Base-by-base conservation (phyloP, 257 asterid species). In the Misopates orontium region DNA sequence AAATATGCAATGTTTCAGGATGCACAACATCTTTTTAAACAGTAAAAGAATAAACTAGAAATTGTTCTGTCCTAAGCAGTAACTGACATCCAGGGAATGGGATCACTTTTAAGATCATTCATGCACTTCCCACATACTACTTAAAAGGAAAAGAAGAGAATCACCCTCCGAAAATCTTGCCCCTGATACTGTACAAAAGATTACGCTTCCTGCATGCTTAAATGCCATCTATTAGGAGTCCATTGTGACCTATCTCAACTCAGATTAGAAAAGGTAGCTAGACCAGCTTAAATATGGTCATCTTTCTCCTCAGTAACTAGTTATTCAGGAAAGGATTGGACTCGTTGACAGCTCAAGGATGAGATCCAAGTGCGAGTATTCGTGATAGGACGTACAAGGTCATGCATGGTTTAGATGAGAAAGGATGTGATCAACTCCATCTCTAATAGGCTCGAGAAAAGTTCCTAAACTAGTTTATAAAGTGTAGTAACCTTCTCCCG, bases 1-100 rank as follows among this genome's bases (percentile, higher is more conserved):
- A 71, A 59, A 42, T 39, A 75, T 75, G 77, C 79, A 75, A 69
- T 49, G 69, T 78, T 71, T 76, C 60, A 62, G 74, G 55, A 73
- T 63, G 68, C 41, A 72, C 56, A 71, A 66, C 70, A 20, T 47
- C 80, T 61, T 66, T 66, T 28, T 49, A 20, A 58, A 72, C 67
- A 60, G 78, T 40, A 74, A 60, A 50, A 58, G 79, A 79, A 68
- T 67, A 72, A 73, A 28, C 65, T 24, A 36, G 12, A 10, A 59
- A 68, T 9, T 36, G 20, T 39, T 71, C 57, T 39, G 40, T 31
- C 57, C 36, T 50, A 49, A 44, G 47, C 55, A 53, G 67, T 59
- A 10, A 21, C 25, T 41, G 22, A 17, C 55, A 64, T 55, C 24
- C 28, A 62, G 68, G 51, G 10, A 56, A 58, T 16, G 31, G 56